Conservation (phyloP, 129 eudicot species). For the Lactuca saligna region DNA sequence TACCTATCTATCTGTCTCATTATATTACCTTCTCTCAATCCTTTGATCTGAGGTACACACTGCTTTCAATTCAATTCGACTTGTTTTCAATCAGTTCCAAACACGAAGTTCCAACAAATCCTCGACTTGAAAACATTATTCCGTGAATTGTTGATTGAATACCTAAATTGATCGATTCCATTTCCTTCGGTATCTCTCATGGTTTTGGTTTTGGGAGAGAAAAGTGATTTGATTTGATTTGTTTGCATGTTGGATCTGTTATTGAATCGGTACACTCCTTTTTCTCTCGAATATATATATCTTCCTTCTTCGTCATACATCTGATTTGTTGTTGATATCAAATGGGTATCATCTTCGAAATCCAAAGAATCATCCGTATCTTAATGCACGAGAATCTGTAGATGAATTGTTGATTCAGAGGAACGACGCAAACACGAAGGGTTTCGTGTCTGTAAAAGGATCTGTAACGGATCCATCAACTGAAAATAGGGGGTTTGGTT, state of each 20-base stretch:
- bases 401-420: slow-evolving; percentile 13
- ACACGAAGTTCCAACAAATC: neutral
- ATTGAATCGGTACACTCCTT: slow-evolving; percentile 15
- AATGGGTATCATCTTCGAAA: neutral
- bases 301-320: neutral
- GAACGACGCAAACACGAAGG: slow-evolving; percentile 24
- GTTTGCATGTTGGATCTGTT: slow-evolving; percentile 27
- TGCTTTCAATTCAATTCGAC: neutral
- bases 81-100: too few species aligned
- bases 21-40: neutral
- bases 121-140: neutral
- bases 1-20: neutral
- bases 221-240: slow-evolving; percentile 2
- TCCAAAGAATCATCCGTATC: neutral
- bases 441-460: slow-evolving; percentile 28
- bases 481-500: slow-evolving; percentile 65
- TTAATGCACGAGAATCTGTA: slow-evolving; percentile 7
- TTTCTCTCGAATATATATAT: neutral
- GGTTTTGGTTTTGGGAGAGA: neutral
- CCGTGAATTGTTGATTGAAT: neutral
- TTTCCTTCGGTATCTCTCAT: neutral
- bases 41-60: neutral
- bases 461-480: slow-evolving; percentile 67
- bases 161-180: neutral
- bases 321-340: neutral